These are phyloP conservation scores for Pseudomassariella vexata DNA, from an alignment of 2,329 filamentous ascomycete species.

Conservation along the genomic window DNA sequence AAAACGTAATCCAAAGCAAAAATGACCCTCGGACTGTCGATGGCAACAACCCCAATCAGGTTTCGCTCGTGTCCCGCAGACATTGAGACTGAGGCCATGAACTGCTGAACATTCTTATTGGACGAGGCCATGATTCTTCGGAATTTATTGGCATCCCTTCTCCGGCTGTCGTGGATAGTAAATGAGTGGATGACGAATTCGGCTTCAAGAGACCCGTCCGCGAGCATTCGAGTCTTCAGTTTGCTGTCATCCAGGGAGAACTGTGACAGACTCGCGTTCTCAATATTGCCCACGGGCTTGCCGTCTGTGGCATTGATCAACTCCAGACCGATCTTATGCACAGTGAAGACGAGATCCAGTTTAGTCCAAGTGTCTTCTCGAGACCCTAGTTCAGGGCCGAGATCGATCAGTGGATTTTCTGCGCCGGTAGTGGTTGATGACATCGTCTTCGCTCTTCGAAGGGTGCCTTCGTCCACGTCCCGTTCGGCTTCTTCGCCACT, in stretches of 20 bases:
- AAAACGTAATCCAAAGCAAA: conserved; percentile 95
- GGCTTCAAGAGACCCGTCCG: conserved; percentile 83
- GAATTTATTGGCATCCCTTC: conserved; percentile 87
- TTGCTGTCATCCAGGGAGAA: conserved; percentile 93
- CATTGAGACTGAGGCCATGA: conserved; percentile 96
- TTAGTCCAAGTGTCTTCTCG: conserved; percentile 79
- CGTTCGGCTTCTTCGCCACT: conserved; percentile 68
- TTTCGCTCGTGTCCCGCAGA: conserved; percentile 76
- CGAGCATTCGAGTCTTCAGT: conserved; percentile 88
- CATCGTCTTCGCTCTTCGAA: conserved; percentile 41
- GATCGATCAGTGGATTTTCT: conserved; percentile 42
- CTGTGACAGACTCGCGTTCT: conserved; percentile 78
- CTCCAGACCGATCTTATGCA: conserved; percentile 83
- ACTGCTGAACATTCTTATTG: conserved; percentile 91
- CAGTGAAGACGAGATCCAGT: conserved; percentile 84
- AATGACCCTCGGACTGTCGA: conserved; percentile 92
- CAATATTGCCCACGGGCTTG: conserved; percentile 71
- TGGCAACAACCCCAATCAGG: conserved; percentile 83
- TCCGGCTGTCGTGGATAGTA: conserved; percentile 89
- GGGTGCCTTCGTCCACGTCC: conserved; percentile 58
- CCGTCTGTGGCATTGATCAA: conserved; percentile 72
- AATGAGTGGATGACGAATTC: conserved; percentile 93
- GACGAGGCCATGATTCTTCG: conserved; percentile 96
- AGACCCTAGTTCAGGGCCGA: conserved; percentile 65
- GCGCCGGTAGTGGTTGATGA: conserved; percentile 28